Conservation (phyloP, 768 basidiomycete genomes). For the Hygrocybe coccinea region DNA sequence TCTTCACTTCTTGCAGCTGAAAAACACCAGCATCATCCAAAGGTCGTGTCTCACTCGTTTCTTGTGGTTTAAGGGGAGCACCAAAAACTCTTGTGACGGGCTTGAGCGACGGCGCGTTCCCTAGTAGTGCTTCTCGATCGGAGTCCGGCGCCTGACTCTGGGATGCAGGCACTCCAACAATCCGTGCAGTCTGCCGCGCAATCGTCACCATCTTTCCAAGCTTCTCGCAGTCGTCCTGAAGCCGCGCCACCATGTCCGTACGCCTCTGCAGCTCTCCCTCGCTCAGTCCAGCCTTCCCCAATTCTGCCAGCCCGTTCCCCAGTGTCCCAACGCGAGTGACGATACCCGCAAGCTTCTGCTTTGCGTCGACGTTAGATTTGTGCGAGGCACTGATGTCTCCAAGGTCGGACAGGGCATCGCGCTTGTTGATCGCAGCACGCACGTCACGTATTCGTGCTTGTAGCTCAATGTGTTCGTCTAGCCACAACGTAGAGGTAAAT, state of each 20-base stretch:
- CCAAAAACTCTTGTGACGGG: conserved; percentile 80
- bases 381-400: conserved; percentile 73
- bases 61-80: conserved; percentile 50
- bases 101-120: conserved; percentile 30
- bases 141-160: conserved; percentile 46
- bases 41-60: conserved; percentile 82
- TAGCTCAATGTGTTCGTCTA: conserved; percentile 81
- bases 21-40: conserved; percentile 80
- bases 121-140: conserved; percentile 65
- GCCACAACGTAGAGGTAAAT: conserved; percentile 79
- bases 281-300: conserved; percentile 68
- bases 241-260: conserved; percentile 80
- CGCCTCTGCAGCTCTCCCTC: conserved; percentile 90
- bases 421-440: conserved; percentile 80
- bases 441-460: conserved; percentile 74
- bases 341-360: conserved; percentile 74
- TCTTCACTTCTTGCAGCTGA: conserved; percentile 72
- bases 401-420: conserved; percentile 75
- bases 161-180: conserved; percentile 24
- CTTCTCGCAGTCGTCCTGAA: conserved; percentile 90
- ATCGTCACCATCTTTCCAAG: conserved; percentile 81
- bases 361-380: conserved; percentile 76
- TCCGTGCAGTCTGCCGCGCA: conserved; percentile 50
- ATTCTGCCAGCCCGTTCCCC: conserved; percentile 59
- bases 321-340: conserved; percentile 71